These are phyloP conservation scores for Penicillium sp. DNA, from an alignment of 2,329 filamentous ascomycete genomes.

Conservation along the genomic window DNA sequence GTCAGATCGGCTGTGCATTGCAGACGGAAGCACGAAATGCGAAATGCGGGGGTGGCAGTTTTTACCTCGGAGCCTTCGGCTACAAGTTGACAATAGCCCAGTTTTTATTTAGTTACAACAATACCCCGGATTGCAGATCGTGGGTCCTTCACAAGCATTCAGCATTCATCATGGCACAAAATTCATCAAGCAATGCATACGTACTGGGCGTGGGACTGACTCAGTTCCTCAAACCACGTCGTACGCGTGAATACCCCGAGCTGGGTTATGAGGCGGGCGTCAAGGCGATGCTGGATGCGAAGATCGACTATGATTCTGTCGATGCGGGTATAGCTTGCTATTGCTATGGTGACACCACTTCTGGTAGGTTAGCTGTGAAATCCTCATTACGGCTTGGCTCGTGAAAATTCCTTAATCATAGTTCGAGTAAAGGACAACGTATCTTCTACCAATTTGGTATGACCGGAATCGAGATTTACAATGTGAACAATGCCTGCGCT, in stretches of 20 bases:
- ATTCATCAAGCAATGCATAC: slow-evolving; percentile 58
- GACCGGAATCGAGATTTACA: slow-evolving; percentile 94
- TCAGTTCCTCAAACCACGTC: slow-evolving; percentile 96
- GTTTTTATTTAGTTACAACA: slow-evolving; percentile 2
- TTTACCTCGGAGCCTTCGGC: slow-evolving; percentile 12
- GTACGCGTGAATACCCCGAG: slow-evolving; percentile 81
- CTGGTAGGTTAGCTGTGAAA: slow-evolving; percentile 6
- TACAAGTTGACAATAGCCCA: not conserved
- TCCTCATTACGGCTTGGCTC: no score
- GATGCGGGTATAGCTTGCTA: slow-evolving; percentile 94
- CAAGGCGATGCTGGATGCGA: slow-evolving; percentile 74
- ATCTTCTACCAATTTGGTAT: slow-evolving; percentile 99
- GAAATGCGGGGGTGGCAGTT: slow-evolving; percentile 7
- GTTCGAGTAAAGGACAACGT: slow-evolving; percentile 88
- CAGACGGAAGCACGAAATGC: not conserved
- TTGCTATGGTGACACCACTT: slow-evolving; percentile 90
- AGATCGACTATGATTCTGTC: slow-evolving; percentile 95
- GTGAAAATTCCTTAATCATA: no score
- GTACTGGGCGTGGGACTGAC: slow-evolving; percentile 98
- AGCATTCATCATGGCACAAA: slow-evolving; percentile 2
- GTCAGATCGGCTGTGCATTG: not conserved
- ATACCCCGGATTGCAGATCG: slow-evolving; percentile 1
- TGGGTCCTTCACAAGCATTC: not conserved
- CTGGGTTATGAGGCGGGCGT: slow-evolving; percentile 89
- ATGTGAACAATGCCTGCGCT: slow-evolving; percentile 98